Base-by-base conservation (phyloP, 768 basidiomycete genomes). In the Lentinula sp. region DNA sequence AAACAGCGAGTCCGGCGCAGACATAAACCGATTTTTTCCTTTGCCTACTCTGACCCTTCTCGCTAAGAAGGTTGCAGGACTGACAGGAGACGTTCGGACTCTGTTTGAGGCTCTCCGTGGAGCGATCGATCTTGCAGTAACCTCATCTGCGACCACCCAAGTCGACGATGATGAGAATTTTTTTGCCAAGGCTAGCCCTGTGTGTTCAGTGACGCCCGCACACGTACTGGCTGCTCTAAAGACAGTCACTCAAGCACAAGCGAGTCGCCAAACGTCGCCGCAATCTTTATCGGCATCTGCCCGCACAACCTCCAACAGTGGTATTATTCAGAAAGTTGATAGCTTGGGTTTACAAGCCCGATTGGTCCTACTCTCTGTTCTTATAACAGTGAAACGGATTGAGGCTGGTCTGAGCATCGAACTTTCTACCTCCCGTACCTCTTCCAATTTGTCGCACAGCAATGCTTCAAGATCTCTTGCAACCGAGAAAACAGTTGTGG, bases 11-110 rank as follows among this genome's bases (percentile, higher is more conserved):
- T 60, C 34, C 70, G 70, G 11, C 70, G 72, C 9, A 66, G 71
- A 46, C 70, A 70, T 73, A 21, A 79, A 78, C 69, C 82, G 79
- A 55, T 80, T 94, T 66, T 72, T 95, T 34, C 85, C 88, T 3
- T 59, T 74, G 6, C 77, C 88, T 1, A 80, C 90, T 2, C 71
- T 93, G 39, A 84, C 80, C 43, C 76, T 94, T n/a, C 80, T 92
- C 31, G 83, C 88, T 7, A 91, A 90, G 76, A 93, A 92, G 68
- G 76, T 93, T 21, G 91, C 93, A 3, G 80, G 88, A 1, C 77
- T 86, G 62, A 92, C 93, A 0, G 93, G 93, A 16, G 93, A 95
- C 66, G 89, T 94, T 9, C 80, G 93, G 40, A 84, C 82, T 23
- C 75, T 93, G 2, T 88, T 95, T 59, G 90, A 91, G 68, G 88